Percentiles rank a stretch among this genome's conserved stretches.
These are phyloP conservation scores for Castanea mollissima DNA, from an alignment of 306 rosid genomes.

Conservation along the genomic window DNA sequence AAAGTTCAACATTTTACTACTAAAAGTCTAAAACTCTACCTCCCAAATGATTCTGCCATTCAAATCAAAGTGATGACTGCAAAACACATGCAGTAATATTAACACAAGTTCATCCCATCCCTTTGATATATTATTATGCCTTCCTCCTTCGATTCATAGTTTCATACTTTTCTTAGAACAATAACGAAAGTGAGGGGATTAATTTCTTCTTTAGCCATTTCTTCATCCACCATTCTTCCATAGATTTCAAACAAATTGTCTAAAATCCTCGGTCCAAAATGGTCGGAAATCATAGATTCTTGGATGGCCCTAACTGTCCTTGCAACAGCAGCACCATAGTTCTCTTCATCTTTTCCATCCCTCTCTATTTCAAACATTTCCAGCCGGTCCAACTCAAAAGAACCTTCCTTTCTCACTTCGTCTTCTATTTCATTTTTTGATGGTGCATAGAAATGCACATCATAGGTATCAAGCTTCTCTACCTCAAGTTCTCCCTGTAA, in stretches of 20 bases:
- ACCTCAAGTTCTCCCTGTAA: conserved; percentile 63
- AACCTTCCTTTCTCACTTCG: conserved; percentile 65
- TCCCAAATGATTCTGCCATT: no score
- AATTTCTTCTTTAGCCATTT: conserved; percentile 54
- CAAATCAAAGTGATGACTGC: no score
- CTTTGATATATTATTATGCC: no score
- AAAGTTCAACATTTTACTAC: no score
- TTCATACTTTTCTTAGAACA: conserved; percentile 51
- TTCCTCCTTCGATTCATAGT: background rate
- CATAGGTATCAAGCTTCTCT: conserved; percentile 72
- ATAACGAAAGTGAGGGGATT: conserved; percentile 56
- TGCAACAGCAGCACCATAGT: conserved; percentile 59
- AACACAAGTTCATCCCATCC: no score
- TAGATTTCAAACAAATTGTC: conserved; percentile 63
- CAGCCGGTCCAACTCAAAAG: conserved; percentile 58
- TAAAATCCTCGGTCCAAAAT: conserved; percentile 71
- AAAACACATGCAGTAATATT: no score
- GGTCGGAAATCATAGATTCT: conserved; percentile 72
- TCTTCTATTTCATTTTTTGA: conserved; percentile 73
- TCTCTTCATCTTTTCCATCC: conserved; percentile 22
- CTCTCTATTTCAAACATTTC: conserved; percentile 61
- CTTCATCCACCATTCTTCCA: conserved; percentile 57
- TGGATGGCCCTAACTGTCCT: conserved; percentile 84
- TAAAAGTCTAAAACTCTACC: no score
- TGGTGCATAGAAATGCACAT: conserved; percentile 92